Evolutionary conservation across 176 grass and related monocot species (phyloP).

Genomic region (Otatea glauca): DNA sequence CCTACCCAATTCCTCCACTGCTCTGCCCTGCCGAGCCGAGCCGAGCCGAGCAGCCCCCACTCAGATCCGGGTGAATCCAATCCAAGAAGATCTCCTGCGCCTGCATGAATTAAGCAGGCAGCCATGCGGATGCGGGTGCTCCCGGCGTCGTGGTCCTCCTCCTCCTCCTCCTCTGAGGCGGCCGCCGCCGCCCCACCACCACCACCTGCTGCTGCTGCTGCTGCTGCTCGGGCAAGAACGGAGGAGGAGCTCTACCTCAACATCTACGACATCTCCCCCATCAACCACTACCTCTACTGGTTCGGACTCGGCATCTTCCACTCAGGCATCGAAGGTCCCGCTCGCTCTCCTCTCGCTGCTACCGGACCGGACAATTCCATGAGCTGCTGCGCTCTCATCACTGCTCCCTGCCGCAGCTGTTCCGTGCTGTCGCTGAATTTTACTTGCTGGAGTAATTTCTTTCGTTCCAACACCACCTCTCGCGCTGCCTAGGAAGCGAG

Average conservation of each 20-base stretch:
- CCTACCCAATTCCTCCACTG: no score
- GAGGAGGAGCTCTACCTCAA: constrained; percentile 65
- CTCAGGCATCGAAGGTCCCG: constrained; percentile 77
- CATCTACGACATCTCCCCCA: constrained; percentile 91
- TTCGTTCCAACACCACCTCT: no score
- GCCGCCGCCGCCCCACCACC: not conserved
- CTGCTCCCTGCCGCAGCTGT: no score
- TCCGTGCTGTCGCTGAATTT: no score
- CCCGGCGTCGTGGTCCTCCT: not conserved
- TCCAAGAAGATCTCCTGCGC: not conserved
- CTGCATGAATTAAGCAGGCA: not conserved
- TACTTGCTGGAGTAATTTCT: no score
- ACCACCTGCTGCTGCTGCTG: not conserved
- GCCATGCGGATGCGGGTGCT: constrained; percentile 10
- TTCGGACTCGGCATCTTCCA: constrained; percentile 95
- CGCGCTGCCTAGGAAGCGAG: no score
- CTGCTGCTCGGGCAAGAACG: no score
- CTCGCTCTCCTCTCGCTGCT: no score
- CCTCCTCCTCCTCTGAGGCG: not conserved
- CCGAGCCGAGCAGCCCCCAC: no score
- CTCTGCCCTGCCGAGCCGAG: no score
- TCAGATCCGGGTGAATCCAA: not conserved
- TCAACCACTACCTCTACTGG: constrained; percentile 96
- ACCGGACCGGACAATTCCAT: no score
- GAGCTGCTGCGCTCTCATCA: no score